Evolutionary conservation across 768 basidiomycete genomes (phyloP).

Genomic region (Pleurotus djamor): DNA sequence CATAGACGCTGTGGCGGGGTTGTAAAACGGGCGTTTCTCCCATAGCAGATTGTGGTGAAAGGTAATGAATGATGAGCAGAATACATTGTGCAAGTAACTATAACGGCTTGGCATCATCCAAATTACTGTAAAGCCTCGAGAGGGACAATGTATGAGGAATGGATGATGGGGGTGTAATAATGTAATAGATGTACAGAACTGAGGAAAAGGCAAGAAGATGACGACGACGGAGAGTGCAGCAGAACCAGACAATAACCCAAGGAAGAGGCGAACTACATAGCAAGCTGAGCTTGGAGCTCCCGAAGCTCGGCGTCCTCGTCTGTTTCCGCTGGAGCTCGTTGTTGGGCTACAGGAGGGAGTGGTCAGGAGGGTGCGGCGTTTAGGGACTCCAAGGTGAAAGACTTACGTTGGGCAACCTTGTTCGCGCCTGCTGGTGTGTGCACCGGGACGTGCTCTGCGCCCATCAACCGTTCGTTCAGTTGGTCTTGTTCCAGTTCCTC

Average conservation of each 20-base stretch:
- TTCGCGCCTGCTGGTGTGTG: conserved; percentile 72
- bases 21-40: neutral
- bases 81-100: neutral
- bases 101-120: neutral
- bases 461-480: conserved; percentile 80
- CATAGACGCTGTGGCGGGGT: neutral
- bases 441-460: conserved; percentile 87
- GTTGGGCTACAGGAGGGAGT: conserved; percentile 4
- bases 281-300: conserved; percentile 84
- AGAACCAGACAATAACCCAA: neutral
- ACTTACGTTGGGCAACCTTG: conserved; percentile 49
- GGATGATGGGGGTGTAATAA: neutral
- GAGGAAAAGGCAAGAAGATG: neutral
- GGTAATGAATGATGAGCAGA: neutral
- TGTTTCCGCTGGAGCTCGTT: conserved; percentile 63
- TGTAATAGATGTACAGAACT: conserved; percentile 2
- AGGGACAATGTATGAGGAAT: neutral
- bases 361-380: neutral
- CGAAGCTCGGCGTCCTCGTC: conserved; percentile 91
- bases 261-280: conserved; percentile 53
- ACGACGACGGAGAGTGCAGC: neutral
- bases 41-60: neutral
- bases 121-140: neutral
- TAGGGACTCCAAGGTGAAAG: neutral
- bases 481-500: conserved; percentile 87